Evolutionary conservation across 1,139 yeast species (phyloP), one percentile per base, ranked within the genome.

Genomic region (Scheffersomyces titani): DNA sequence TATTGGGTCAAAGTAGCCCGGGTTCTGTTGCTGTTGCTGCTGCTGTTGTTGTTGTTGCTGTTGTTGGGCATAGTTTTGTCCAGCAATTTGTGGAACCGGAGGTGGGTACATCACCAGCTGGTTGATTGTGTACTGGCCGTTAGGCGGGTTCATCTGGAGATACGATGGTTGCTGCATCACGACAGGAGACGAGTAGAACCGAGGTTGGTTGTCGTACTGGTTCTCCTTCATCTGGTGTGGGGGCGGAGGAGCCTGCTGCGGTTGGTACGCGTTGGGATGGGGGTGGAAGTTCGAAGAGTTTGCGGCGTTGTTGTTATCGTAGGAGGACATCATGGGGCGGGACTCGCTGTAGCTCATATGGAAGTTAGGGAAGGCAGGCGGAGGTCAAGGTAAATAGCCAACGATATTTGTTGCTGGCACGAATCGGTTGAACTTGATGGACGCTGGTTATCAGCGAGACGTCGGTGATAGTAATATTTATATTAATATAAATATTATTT

Each of bases 131-230:
- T 67, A 67, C 49, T 66, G 68, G 49, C 64, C 60, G 50, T 62
- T 62, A 20, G 57, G 64, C 13, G 61, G 65, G 30, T 56, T 46
- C 51, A 51, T 54, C 22, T 53, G 52, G 49, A 57, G 60, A 55
- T 62, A 62, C 45, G 64, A 54, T 6, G 70, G 68, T 52, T 67
- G 71, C 54, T 65, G 71, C 44, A 67, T 60, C 19, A 67, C 63
- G 64, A 67, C 59, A 16, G 70, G 68, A 36, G 61, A 58, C 19
- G 66, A 59, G 58, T 66, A 68, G 58, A 57, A 65, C 9, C 71
- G 59, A 6, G 70, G 68, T 51, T 64, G 69, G 54, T 59, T 54
- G 51, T 58, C 62, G 50, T 59, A 61, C 46, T 51, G 58, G 9
- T 52, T 19, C 18, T 56, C 60, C 52, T 59, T 57, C 49, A 57